Evolutionary conservation across 2,329 filamentous ascomycete species (phyloP).

Genomic region (Seiridium unicorne): DNA sequence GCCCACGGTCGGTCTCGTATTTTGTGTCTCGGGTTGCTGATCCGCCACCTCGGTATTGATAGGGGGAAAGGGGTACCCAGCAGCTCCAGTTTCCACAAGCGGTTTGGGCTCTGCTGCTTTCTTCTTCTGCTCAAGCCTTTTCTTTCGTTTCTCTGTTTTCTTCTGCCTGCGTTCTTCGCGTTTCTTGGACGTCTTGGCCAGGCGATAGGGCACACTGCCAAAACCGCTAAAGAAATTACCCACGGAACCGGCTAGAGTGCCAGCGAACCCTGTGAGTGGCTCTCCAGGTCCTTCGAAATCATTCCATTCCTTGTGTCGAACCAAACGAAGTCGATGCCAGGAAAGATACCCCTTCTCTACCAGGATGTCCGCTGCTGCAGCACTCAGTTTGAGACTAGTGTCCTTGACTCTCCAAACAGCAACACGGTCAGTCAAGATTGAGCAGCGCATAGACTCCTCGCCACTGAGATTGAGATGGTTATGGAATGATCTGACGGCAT

Average conservation of each 20-base stretch:
- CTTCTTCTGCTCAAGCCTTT: constrained; percentile 17
- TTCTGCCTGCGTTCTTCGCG: constrained; percentile 50
- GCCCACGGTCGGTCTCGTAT: background rate
- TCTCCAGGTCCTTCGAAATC: constrained; percentile 76
- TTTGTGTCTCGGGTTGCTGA: constrained; percentile 1
- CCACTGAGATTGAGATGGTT: constrained; percentile 52
- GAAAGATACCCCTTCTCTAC: constrained; percentile 59
- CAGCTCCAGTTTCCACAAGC: constrained; percentile 3
- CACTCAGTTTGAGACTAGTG: constrained; percentile 58
- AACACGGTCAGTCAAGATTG: constrained; percentile 59
- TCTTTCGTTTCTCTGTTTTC: constrained; percentile 29
- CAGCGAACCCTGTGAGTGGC: constrained; percentile 65
- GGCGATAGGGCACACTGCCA: constrained; percentile 60
- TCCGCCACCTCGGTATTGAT: constrained; percentile 6
- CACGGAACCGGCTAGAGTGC: constrained; percentile 58
- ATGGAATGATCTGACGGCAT: constrained; percentile 68
- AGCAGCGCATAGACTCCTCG: constrained; percentile 60
- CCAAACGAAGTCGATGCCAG: constrained; percentile 62
- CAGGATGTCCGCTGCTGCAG: constrained; percentile 64
- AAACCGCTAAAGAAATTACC: constrained; percentile 61
- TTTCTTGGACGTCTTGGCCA: constrained; percentile 57
- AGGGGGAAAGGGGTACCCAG: constrained; percentile 18
- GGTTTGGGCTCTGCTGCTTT: constrained; percentile 15
- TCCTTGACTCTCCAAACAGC: constrained; percentile 67
- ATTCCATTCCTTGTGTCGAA: constrained; percentile 72